Base-by-base conservation (phyloP, 257 asterid species). In the Solanum chmielewskii region DNA sequence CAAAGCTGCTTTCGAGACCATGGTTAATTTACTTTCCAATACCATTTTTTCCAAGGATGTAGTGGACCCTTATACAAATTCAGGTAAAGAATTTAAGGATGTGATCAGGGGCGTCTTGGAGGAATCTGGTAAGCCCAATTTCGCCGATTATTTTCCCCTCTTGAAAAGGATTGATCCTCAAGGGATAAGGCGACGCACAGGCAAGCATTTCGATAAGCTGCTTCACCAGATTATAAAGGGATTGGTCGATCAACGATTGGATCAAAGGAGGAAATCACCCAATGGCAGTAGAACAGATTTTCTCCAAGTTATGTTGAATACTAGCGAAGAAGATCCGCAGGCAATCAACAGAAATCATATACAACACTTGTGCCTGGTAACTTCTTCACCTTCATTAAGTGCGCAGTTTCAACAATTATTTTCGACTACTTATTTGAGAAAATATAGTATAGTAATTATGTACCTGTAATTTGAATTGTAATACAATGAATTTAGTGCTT, bases 101-200 rank as follows among this genome's bases (percentile, higher is more conserved):
- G 74, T 92, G 23, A 93, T 94, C 70, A 86, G 94, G 89, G 85
- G 82, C 4, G 60, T 94, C 68, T 88, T 88, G 94, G 88, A 76
- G 70, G 98, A 92, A 83, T 94, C 93, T 23, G 98, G 98, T 13
- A 91, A 89, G 86, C 98, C 96, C 7, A 95, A 95, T 81, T 60
- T 91, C 74, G 96, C 91, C 12, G 98, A 95, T 88, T 93, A 88
- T 87, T 94, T 89, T 75, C 98, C 95, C 0, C 27, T 89, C 8
- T 89, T 94, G 6, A 60, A 81, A 23, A 90, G 39, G 86, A 12
- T 94, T 4, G 98, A 95, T 71, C 96, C 95, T 2, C 96, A 89
- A 41, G 96, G 98, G 7, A 85, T 93, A 64, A 90, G 95, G 7
- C 88, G 89, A 2, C 94, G 97, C 6, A 83, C 88, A 93, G 87